These are phyloP conservation scores for Candida khao-thaluensis DNA, from an alignment of 805 yeast genomes.

Conservation along the genomic window DNA sequence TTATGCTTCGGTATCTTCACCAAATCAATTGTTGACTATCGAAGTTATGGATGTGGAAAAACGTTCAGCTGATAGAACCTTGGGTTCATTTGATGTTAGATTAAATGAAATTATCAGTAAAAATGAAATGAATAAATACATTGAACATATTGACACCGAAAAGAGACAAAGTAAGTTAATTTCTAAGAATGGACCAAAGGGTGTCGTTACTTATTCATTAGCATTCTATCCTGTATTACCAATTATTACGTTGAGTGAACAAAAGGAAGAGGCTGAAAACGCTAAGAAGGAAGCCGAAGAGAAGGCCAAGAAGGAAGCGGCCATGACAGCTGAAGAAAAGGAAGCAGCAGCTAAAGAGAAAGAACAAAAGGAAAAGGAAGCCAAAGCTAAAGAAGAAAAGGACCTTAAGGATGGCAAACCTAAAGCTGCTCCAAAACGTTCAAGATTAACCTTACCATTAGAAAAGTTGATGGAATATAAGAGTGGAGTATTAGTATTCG, in stretches of 20 bases:
- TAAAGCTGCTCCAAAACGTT: conserved; percentile 14
- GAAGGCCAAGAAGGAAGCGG: conserved; percentile 22
- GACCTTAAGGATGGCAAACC: conserved; percentile 21
- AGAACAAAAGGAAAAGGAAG: conserved; percentile 15
- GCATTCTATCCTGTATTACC: conserved; percentile 84
- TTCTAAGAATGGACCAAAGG: conserved; percentile 79
- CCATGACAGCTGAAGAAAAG: conserved; percentile 26
- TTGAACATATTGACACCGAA: conserved; percentile 56
- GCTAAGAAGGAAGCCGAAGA: conserved; percentile 34
- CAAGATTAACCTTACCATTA: conserved; percentile 46
- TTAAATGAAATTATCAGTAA: conserved; percentile 65
- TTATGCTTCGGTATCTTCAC: conserved; percentile 78
- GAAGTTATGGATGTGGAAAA: conserved; percentile 93
- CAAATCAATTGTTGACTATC: conserved; percentile 75
- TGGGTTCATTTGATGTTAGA: conserved; percentile 78
- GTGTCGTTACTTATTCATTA: conserved; percentile 67
- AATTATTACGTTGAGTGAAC: conserved; percentile 74
- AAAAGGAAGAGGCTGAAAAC: conserved; percentile 50
- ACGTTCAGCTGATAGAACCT: conserved; percentile 75
- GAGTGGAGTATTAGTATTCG: conserved; percentile 75
- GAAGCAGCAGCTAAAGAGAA: conserved; percentile 19
- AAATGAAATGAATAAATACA: conserved; percentile 61
- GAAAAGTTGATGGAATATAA: conserved; percentile 56
- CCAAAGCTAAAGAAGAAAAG: conserved; percentile 29
- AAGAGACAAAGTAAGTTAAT: conserved; percentile 62